These are phyloP conservation scores for Ampelomyces quisqualis DNA, from an alignment of 2,329 filamentous ascomycete species.

Conservation along the genomic window DNA sequence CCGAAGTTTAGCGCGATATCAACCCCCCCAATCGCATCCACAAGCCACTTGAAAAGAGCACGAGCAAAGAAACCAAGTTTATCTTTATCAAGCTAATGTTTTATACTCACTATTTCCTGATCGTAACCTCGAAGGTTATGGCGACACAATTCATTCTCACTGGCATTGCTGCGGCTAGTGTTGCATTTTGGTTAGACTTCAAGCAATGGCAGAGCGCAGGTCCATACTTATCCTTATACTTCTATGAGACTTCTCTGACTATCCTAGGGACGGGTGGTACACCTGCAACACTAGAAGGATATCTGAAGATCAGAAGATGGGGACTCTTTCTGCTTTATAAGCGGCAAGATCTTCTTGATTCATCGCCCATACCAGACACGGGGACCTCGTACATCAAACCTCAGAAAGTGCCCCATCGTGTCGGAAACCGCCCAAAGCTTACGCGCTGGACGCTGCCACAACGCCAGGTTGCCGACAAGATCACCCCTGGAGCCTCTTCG, in stretches of 20 bases:
- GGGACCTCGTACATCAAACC: constrained; percentile 29
- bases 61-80: neutral
- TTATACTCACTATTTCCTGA: neutral
- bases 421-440: constrained; percentile 19
- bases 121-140: constrained; percentile 1
- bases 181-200: constrained; percentile 26
- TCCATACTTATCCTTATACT: constrained; percentile 4
- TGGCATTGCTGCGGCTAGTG: constrained; percentile 11
- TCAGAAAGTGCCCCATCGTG: constrained; percentile 20
- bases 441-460: constrained; percentile 38
- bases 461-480: constrained; percentile 25
- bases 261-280: constrained; percentile 34
- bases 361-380: constrained; percentile 24
- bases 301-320: constrained; percentile 33
- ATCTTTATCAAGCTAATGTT: neutral
- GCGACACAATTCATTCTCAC: constrained; percentile 12
- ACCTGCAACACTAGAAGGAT: constrained; percentile 33
- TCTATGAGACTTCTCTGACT: too few relatives aligned
- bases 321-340: constrained; percentile 31
- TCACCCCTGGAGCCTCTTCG: constrained; percentile 21
- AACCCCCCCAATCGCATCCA: too few relatives aligned
- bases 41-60: too few relatives aligned
- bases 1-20: constrained; percentile 8
- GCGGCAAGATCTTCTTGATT: constrained; percentile 26
- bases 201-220: constrained; percentile 27